Evolutionary conservation across 176 grass and related monocot species (phyloP), one percentile per base, ranked within the genome.

Genomic region (Bothriochloa decipiens): DNA sequence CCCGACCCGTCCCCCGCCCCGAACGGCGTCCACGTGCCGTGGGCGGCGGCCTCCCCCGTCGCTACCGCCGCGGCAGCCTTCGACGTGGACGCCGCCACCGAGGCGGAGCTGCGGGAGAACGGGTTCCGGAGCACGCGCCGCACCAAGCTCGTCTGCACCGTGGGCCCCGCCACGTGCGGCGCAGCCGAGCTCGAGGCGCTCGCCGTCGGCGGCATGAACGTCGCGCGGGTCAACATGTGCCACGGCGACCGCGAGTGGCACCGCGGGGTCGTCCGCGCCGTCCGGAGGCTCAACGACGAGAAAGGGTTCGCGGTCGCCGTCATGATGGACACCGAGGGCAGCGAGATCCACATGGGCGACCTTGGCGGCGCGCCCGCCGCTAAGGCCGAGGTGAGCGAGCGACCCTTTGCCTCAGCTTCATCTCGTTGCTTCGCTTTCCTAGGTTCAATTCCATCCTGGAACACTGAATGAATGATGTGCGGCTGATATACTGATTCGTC

Each of bases 311-410:
- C 93, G 17, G 88, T 99, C 68, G 93, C 93, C 28, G 88, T 99
- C 40, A 96, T 99, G 96, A 94, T 99, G 93, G 96, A 99, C 78
- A 99, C 96, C 3, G 93, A 99, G 86, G 96, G 96, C 35, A 96
- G 93, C 66, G 96, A 99, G 84, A 99, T 99, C 75, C 93, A 96
- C 86, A 96, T 99, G 96, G 96, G 96, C 1, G 93, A 96, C 90
- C 93, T 99, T 50, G 96, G 93, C 13, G 93, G 96, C 20, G 87
- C 93, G 4, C 22, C 96, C 0, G 90, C 93, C 55, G 85, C 91
- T 29, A 98, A 95, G 83, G 93, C 91, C 15, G 96, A 98, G 93
- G 93, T 98, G 58, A 88, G 77, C 26, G 47, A 6, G 43, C 23
- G 26, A 2, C n/a, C 1, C 6, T 22, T n/a, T 70, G 68, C 47